Conservation (phyloP, 352 stramenopile species). For the Phytophthora syringae region DNA sequence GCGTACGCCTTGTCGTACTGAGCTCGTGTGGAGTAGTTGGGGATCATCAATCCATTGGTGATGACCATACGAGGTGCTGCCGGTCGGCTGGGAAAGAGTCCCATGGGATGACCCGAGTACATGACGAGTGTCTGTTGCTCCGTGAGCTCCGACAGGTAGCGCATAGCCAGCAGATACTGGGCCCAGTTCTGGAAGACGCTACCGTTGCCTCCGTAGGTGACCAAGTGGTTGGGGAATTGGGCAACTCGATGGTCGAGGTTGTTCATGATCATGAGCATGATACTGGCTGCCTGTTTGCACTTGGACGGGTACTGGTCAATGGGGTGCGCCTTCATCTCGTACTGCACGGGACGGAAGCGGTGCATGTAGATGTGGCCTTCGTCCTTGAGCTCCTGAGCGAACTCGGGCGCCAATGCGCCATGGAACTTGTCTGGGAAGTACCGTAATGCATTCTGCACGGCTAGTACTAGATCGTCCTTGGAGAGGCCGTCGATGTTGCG, state of each 20-base stretch:
- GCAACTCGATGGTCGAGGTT: constrained; percentile 88
- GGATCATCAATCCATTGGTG: constrained; percentile 92
- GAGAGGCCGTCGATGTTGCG: constrained; percentile 60
- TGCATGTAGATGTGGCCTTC: constrained; percentile 94
- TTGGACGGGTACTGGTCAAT: constrained; percentile 78
- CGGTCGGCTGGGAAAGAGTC: constrained; percentile 79
- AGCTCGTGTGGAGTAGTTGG: constrained; percentile 87
- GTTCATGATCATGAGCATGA: constrained; percentile 94
- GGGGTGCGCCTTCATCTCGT: constrained; percentile 91
- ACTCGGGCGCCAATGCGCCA: constrained; percentile 74
- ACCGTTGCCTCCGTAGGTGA: constrained; percentile 91
- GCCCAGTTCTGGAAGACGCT: constrained; percentile 92
- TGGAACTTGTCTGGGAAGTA: constrained; percentile 87
- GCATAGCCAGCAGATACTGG: constrained; percentile 89
- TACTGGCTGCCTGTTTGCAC: constrained; percentile 77
- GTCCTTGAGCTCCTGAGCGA: constrained; percentile 87
- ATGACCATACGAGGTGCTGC: constrained; percentile 86
- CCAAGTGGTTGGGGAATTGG: constrained; percentile 88
- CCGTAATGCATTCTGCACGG: constrained; percentile 86
- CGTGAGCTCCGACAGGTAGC: constrained; percentile 88
- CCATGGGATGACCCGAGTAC: constrained; percentile 91
- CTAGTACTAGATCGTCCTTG: constrained; percentile 71
- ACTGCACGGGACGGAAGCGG: constrained; percentile 79
- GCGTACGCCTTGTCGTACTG: constrained; percentile 92
- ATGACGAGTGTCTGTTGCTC: constrained; percentile 91